These are phyloP conservation scores for Thielaviopsis punctulata DNA, from an alignment of 2,329 filamentous ascomycete species.

Conservation along the genomic window DNA sequence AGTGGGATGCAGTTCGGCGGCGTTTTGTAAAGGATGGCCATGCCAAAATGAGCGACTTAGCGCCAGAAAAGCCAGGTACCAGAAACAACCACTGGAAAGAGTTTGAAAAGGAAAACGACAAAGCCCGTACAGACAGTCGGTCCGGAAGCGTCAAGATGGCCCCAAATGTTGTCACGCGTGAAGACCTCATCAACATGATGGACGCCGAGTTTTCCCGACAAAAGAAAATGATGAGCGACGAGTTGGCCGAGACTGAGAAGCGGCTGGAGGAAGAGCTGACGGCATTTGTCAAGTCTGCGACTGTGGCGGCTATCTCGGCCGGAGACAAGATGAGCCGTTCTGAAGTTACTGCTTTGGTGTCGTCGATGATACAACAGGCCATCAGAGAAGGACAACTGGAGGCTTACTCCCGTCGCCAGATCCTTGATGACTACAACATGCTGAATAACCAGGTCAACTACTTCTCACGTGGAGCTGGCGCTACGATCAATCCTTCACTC, in stretches of 20 bases:
- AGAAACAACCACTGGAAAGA: slow-evolving; percentile 21
- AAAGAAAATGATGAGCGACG: slow-evolving; percentile 23
- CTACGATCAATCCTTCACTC: slow-evolving; percentile 38
- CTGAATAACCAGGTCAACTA: slow-evolving; percentile 51
- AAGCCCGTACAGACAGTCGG: slow-evolving; percentile 21
- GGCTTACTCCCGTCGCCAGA: slow-evolving; percentile 28
- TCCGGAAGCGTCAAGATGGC: slow-evolving; percentile 4
- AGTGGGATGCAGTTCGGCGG: slow-evolving; percentile 29
- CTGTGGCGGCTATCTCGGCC: not conserved
- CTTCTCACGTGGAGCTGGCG: slow-evolving; percentile 49
- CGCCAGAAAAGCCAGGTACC: slow-evolving; percentile 12
- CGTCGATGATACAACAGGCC: slow-evolving; percentile 25
- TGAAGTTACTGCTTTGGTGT: slow-evolving; percentile 26
- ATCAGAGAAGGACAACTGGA: slow-evolving; percentile 29
- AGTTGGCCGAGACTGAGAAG: slow-evolving; percentile 22
- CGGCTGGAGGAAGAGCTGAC: slow-evolving; percentile 19
- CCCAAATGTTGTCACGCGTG: slow-evolving; percentile 25
- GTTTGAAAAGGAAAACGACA: slow-evolving; percentile 16
- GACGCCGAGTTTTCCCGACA: slow-evolving; percentile 23
- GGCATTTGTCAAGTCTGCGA: slow-evolving; percentile 8
- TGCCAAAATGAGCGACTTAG: slow-evolving; percentile 6
- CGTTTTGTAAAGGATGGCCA: slow-evolving; percentile 22
- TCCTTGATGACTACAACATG: slow-evolving; percentile 26
- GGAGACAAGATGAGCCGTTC: slow-evolving; percentile 20
- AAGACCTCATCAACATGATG: slow-evolving; percentile 31